phyloP scores from a whole-genome alignment of 1,284 basidiomycete species.

The Tilletia caries region DNA sequence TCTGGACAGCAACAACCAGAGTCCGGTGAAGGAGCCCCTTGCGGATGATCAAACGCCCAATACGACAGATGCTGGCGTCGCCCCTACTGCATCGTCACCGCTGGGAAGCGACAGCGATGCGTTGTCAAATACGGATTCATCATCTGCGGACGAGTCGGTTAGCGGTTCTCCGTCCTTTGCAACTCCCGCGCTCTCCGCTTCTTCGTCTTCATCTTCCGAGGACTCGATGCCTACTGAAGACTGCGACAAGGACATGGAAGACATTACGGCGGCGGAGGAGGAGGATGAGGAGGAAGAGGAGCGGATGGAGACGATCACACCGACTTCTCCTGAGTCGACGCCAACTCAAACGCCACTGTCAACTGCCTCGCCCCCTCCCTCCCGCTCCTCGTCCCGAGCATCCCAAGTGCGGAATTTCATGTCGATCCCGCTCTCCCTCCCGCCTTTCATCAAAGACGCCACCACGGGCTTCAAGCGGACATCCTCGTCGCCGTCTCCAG shows the following conservation, averaged over 20 bases:
- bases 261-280: neutral
- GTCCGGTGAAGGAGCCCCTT: no score
- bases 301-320: no score
- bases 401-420: neutral
- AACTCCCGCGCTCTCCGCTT: neutral
- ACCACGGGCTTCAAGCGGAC: neutral
- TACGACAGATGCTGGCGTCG: neutral
- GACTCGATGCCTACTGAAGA: no score
- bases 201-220: neutral
- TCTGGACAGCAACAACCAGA: no score
- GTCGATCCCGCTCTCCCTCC: conserved; percentile 1
- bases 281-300: no score
- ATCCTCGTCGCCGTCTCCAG: neutral
- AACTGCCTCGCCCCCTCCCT: neutral
- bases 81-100: neutral
- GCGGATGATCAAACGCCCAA: no score
- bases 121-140: neutral
- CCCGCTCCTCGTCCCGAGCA: conserved; percentile 1
- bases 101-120: neutral
- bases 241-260: neutral
- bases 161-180: neutral
- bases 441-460: no score
- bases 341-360: neutral
- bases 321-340: neutral
- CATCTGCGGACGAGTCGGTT: neutral